A percentile compares a stretch with the other conserved stretches of the same genome.
phyloP scores from a whole-genome alignment of 2,329 filamentous ascomycete species.

The Verticillium dahliae region DNA sequence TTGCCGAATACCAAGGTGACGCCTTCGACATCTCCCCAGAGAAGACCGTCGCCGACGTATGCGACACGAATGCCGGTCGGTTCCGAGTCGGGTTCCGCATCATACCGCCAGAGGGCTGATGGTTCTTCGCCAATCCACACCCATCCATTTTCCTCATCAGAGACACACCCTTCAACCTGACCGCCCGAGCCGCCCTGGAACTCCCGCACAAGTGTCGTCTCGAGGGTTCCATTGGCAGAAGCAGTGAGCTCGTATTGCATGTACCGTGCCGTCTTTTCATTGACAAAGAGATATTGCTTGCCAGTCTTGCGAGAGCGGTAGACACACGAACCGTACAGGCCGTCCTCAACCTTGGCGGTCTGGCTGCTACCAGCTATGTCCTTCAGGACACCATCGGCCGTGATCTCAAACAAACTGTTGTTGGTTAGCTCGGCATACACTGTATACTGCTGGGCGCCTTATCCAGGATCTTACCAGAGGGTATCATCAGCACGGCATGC shows the following conservation, averaged over 20 bases:
- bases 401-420: constrained; percentile 40
- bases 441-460: too few relatives aligned
- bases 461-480: constrained; percentile 27
- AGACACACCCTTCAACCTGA: constrained; percentile 48
- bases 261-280: constrained; percentile 46
- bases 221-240: constrained; percentile 29
- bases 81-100: constrained; percentile 38
- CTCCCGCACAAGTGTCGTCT: constrained; percentile 40
- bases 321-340: constrained; percentile 45
- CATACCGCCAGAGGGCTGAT: constrained; percentile 44
- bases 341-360: constrained; percentile 34
- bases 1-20: constrained; percentile 42
- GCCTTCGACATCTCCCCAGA: constrained; percentile 48
- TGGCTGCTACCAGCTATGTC: constrained; percentile 38
- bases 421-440: background rate
- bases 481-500: constrained; percentile 45
- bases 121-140: constrained; percentile 47
- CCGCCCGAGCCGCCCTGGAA: constrained; percentile 44
- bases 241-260: constrained; percentile 44
- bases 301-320: constrained; percentile 39
- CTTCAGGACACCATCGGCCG: constrained; percentile 33
- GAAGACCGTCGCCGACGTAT: constrained; percentile 36
- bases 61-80: constrained; percentile 27
- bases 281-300: constrained; percentile 48
- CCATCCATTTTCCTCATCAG: constrained; percentile 43